Base-by-base conservation (phyloP, 2,329 filamentous ascomycete species). In the Exophiala sideris region DNA sequence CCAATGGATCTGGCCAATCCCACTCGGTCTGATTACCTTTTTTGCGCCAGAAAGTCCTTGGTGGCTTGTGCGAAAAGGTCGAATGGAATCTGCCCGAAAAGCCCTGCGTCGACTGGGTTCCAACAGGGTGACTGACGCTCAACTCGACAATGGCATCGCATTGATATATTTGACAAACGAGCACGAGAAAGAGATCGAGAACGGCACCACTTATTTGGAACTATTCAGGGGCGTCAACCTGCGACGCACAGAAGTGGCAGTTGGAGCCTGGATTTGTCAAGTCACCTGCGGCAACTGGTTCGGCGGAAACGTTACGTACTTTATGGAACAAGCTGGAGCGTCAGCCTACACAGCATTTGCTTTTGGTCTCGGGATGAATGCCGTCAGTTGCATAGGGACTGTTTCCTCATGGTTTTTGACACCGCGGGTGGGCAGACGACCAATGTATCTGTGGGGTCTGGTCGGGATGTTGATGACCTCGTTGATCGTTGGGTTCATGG, bases 361-460 rank as follows among this genome's bases (percentile, higher is more conserved):
- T 50, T 80, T 84, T 63, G 75, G 79, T 8, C 73, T 84, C 54
- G 81, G 80, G 42, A 79, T 82, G 60, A 82, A 82, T 62, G 77
- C 74, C 10, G 80, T 84, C 67, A 80, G 91, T 73, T 89, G 91
- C 79, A 82, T 84, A 29, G 89, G 89, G 44, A 87, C 90, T 3
- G 83, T 94, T 57, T 87, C 86, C 45, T 85, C 89, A 1, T 94
- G 89, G 88, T 82, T 81, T 58, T 75, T 94, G 44, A 91, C 92
- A 84, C 64, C 82, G 16, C 87, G 87, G 2, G 72, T 91, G 48
- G 89, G 89, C 45, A 87, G 89, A 46, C 82, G 89, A 51, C 78
- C 83, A 0, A 78, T 95, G 2, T 94, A 90, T 65, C 73, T 92
- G 5, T 86, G 82, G 61, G 89, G 83, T 3, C 79, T 95, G 14